Evolutionary conservation across 1,284 basidiomycete genomes (phyloP).

Genomic region (Rhodofomes roseus): DNA sequence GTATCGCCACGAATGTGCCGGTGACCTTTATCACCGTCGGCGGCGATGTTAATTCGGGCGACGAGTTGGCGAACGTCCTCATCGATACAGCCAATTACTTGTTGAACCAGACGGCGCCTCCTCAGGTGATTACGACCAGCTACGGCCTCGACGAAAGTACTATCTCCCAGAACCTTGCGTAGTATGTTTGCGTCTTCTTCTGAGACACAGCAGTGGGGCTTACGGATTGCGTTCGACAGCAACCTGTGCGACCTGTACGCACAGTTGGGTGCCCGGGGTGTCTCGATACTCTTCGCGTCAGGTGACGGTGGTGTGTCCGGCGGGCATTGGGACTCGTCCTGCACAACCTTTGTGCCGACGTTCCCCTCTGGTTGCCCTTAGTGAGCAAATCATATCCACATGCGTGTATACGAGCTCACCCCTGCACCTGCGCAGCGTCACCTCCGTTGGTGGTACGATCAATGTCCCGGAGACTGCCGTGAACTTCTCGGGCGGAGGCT

Average conservation of each 20-base stretch:
- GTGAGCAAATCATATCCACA: conserved; percentile 11
- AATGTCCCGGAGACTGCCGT: conserved; percentile 44
- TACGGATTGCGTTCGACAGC: conserved; percentile 2
- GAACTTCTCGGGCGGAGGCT: conserved; percentile 40
- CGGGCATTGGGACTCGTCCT: conserved; percentile 48
- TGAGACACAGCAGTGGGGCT: conserved; percentile 10
- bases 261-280: conserved; percentile 53
- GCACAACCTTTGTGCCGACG: conserved; percentile 49
- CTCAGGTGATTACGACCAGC: conserved; percentile 47
- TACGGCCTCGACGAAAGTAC: conserved; percentile 25
- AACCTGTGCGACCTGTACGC: conserved; percentile 9
- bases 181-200: conserved; percentile 34
- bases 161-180: conserved; percentile 40
- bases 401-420: not conserved
- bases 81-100: conserved; percentile 23
- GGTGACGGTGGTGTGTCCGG: conserved; percentile 59
- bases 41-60: conserved; percentile 22
- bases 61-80: conserved; percentile 17
- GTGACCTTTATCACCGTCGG: conserved; percentile 43
- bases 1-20: conserved; percentile 32
- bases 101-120: conserved; percentile 34
- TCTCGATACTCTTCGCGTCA: conserved; percentile 58
- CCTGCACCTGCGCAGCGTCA: conserved; percentile 37
- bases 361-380: conserved; percentile 62
- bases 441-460: conserved; percentile 51